Base-by-base conservation (phyloP, 2,329 filamentous ascomycete genomes). In the Monilinia fructigena region DNA sequence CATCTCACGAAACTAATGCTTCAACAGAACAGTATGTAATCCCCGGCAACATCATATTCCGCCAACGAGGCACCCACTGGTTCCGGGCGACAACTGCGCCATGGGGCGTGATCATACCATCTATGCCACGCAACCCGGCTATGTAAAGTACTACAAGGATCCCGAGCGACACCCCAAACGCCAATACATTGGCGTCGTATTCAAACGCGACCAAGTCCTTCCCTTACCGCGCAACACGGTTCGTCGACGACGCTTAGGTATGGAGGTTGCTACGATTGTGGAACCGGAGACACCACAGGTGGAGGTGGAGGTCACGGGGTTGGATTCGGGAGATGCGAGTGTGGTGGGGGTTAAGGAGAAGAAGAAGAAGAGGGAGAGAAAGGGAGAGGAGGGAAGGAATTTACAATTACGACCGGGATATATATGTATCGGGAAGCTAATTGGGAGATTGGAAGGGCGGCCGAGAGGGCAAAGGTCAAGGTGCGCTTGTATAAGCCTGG, bases 91-190 rank as follows among this genome's bases (percentile, higher is more conserved):
- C 78, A 98, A 99, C 80, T 92, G 91, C 78, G 91, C 89, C 74
- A 94, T 98, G 83, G 95, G 95, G 61, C 90, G 95, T 68, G 93
- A 99, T 78, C 95, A 98, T 82, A 98, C 94, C 61, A 96, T 99
- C 77, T 96, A 91, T 79, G 88, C 95, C 63, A 89, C 88, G 68
- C 86, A 90, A 66, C 84, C 89, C 4, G 95, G 95, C 70, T 99
- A 96, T 79, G 95, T 99, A 68, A 93, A 95, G 74, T 99, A 97
- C 85, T 99, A 99, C 83, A 88, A 89, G 76, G 94, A 99, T 76
- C 93, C 93, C 0, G 79, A 84, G 42, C 85, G 83, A 67, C 92
- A 98, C 78, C 91, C 93, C 0, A 90, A 92, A 72, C 86, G 93
- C 68, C 92, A 96, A 78, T 99, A 93, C 82, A 99, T 99, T 75